Conservation (phyloP, 345 rosid genomes). For the Raphanus sativus region DNA sequence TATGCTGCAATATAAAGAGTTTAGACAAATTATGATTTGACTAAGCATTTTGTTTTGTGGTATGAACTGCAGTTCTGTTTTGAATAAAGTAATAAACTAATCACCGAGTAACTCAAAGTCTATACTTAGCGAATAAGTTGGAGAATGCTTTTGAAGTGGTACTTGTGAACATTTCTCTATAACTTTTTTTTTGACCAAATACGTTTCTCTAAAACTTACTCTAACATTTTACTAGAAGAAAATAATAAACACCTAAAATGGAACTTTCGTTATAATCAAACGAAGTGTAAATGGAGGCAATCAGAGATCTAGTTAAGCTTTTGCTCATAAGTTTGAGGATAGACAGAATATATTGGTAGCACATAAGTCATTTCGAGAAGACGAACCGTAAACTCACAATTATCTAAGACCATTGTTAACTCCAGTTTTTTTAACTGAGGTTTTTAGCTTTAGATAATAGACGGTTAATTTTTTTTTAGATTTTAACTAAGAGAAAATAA, state of each 20-base stretch:
- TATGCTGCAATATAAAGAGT: background rate
- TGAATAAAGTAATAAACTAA: background rate
- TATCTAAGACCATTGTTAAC: too few species aligned
- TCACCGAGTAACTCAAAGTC: background rate
- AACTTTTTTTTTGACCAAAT: too few species aligned
- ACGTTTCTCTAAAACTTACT: background rate
- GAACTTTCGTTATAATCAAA: conserved; percentile 2
- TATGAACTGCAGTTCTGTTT: background rate
- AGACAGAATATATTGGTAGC: background rate
- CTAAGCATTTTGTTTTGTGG: background rate
- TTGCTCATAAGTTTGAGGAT: background rate
- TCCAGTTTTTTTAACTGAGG: too few species aligned
- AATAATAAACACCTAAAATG: background rate
- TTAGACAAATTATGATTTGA: background rate
- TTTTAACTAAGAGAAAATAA: too few species aligned
- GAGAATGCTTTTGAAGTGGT: background rate
- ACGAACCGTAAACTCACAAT: too few species aligned
- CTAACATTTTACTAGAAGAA: conserved; percentile 4
- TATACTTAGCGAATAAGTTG: conserved; percentile 4
- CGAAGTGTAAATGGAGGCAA: background rate
- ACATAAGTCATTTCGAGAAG: background rate
- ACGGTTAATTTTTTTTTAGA: too few species aligned
- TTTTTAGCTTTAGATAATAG: too few species aligned
- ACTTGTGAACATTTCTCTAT: background rate
- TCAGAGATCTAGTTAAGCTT: conserved; percentile 7